phyloP scores from a whole-genome alignment of 2,329 filamentous ascomycete species.

The Colletotrichum sp. region DNA sequence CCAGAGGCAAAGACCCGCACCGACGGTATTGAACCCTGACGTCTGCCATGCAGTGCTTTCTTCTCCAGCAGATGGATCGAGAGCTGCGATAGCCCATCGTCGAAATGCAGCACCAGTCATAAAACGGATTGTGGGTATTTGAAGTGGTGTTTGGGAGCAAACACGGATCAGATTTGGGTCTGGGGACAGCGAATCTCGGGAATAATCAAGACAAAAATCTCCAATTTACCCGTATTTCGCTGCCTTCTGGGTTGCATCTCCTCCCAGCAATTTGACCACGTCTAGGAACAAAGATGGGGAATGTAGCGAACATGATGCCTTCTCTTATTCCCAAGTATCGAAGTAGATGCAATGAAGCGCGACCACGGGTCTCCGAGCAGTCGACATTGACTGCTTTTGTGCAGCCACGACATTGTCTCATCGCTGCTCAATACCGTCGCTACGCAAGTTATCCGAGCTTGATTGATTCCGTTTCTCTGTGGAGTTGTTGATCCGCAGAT shows the following conservation, averaged over 20 bases:
- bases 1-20: background rate
- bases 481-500: background rate
- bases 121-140: background rate
- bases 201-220: background rate
- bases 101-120: background rate
- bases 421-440: background rate
- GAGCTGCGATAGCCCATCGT: background rate
- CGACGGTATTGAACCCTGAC: background rate
- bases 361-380: background rate
- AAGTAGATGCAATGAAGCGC: background rate
- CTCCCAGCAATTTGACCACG: background rate
- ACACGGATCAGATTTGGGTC: background rate
- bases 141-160: background rate
- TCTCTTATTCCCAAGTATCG: background rate
- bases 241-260: background rate
- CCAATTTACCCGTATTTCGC: background rate
- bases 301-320: background rate
- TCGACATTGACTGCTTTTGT: background rate
- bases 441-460: background rate
- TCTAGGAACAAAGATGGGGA: background rate
- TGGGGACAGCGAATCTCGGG: background rate
- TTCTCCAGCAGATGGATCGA: background rate
- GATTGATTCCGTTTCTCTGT: background rate
- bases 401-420: background rate
- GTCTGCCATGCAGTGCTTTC: background rate